Evolutionary conservation across 345 rosid genomes (phyloP), one percentile per base, ranked within the genome.

Genomic region (Clausena lansium): DNA sequence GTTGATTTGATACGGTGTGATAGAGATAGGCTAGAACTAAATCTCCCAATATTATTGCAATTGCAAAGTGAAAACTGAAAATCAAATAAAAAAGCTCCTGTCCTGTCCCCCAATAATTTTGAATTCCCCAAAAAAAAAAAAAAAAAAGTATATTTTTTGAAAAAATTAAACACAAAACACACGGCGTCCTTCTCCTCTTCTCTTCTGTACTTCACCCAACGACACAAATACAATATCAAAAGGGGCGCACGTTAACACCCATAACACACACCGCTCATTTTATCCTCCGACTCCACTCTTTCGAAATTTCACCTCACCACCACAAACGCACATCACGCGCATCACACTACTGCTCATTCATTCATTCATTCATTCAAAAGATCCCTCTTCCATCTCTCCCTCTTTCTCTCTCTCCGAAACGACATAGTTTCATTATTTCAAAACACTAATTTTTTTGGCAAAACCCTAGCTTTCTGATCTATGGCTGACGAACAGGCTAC

Each of bases 401-500:
- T 35, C 58, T 20, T 5, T 0, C 59, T 59, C 66, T 57, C 28
- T 27, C 66, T 55, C 38, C 20, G 22, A 24, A 36, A 73, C 38
- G 61, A 7, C 35, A 20, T 58, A 27, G 58, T 45, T 69, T 22
- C 52, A 28, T 47, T 24, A 5, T 25, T 58, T 5, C 17, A 33
- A 11, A 1, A 33, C 8, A 20, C 13, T 38, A 9, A n/a, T n/a
- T n/a, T 6, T 24, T 55, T 24, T 76, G 39, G 28, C 75, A 47
- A 66, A 78, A 72, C 82, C 82, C 83, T 78, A 79, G 71, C 47
- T 39, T 58, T 35, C 73, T 67, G 58, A 64, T 65, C 71, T 36
- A 84, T 84, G 87, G 87, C 84, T 3, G 87, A 84, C n/a, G 87
- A 84, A 63, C 72, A 78, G 9, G 54, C 78, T 10, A 52, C 57